Percentiles rank a stretch among this genome's conserved stretches.
These are phyloP conservation scores for Biscogniauxia sp. DNA, from an alignment of 2,329 filamentous ascomycete genomes.

Conservation along the genomic window DNA sequence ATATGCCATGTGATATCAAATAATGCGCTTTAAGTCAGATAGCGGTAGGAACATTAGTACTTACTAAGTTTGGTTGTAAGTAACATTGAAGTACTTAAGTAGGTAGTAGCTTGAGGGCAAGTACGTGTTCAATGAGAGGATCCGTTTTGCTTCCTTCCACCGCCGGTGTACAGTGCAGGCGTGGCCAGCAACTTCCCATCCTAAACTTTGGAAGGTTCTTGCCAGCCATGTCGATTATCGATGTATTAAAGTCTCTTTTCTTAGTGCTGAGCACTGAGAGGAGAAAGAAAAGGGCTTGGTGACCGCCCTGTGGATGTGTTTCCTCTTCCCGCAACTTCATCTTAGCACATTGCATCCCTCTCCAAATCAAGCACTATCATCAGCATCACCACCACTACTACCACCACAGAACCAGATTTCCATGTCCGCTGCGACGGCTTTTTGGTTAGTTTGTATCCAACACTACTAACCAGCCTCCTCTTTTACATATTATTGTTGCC, in stretches of 20 bases:
- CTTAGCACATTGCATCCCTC: conserved; percentile 22
- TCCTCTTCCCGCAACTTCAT: conserved; percentile 19
- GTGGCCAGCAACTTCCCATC: neutral
- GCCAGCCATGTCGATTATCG: neutral
- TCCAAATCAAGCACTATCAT: conserved; percentile 28
- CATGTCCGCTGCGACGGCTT: conserved; percentile 24
- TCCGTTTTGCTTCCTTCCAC: neutral
- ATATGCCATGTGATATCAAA: too few relatives aligned
- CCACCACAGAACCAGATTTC: conserved; percentile 16
- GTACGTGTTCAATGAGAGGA: too few relatives aligned
- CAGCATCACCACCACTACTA: conserved; percentile 9
- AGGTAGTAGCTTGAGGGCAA: too few relatives aligned
- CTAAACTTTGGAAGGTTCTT: neutral
- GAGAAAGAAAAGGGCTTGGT: neutral
- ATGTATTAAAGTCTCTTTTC: neutral
- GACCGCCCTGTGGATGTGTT: neutral
- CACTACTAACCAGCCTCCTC: conserved; percentile 1
- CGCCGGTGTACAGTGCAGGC: neutral
- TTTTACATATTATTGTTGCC: conserved; percentile 1
- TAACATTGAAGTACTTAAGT: too few relatives aligned
- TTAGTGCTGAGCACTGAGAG: too few relatives aligned
- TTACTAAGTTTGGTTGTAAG: too few relatives aligned
- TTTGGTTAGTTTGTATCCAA: conserved; percentile 30
- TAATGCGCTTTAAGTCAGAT: too few relatives aligned
- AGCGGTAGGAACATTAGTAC: too few relatives aligned